These are phyloP conservation scores for Dioszegia aurantiaca DNA, from an alignment of 768 basidiomycete species.

Conservation along the genomic window DNA sequence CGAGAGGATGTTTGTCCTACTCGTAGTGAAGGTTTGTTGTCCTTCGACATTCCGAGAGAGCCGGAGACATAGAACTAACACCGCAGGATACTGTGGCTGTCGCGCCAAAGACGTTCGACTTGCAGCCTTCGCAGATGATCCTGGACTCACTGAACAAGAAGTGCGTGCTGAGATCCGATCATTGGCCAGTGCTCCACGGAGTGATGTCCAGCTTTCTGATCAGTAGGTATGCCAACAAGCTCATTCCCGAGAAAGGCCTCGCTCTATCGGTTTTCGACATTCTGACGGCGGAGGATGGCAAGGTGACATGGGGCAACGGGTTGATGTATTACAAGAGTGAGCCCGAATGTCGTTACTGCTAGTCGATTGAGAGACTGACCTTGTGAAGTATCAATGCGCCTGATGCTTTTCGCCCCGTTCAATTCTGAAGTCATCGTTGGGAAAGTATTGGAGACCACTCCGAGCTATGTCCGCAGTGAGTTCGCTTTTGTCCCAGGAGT, in stretches of 20 bases:
- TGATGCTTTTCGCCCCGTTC: slow-evolving; percentile 90
- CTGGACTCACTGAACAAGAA: slow-evolving; percentile 87
- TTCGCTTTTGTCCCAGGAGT: slow-evolving; percentile 19
- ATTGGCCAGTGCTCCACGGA: too few relatives aligned
- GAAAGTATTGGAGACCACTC: slow-evolving; percentile 80
- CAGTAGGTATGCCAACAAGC: slow-evolving; percentile 70
- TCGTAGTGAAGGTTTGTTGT: slow-evolving; percentile 39
- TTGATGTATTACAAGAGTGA: slow-evolving; percentile 89
- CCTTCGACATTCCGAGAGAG: background rate
- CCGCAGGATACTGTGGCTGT: slow-evolving; percentile 90
- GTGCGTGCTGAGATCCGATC: slow-evolving; percentile 25
- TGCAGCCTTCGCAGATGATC: slow-evolving; percentile 73
- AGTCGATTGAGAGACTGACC: slow-evolving; percentile 1
- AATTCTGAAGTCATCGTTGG: slow-evolving; percentile 83
- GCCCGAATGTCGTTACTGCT: background rate
- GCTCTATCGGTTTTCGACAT: slow-evolving; percentile 89
- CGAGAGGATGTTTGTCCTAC: slow-evolving; percentile 48
- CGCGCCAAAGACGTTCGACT: slow-evolving; percentile 79
- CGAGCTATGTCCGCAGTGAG: slow-evolving; percentile 78
- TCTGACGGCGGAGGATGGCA: slow-evolving; percentile 80
- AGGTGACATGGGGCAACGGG: slow-evolving; percentile 90
- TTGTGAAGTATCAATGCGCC: slow-evolving; percentile 70
- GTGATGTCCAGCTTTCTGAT: too few relatives aligned
- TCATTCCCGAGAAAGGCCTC: slow-evolving; percentile 81
- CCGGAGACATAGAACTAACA: too few relatives aligned